These are phyloP conservation scores for Brasenia schreberi DNA, from an alignment of 164 flowering plant species.

Conservation along the genomic window DNA sequence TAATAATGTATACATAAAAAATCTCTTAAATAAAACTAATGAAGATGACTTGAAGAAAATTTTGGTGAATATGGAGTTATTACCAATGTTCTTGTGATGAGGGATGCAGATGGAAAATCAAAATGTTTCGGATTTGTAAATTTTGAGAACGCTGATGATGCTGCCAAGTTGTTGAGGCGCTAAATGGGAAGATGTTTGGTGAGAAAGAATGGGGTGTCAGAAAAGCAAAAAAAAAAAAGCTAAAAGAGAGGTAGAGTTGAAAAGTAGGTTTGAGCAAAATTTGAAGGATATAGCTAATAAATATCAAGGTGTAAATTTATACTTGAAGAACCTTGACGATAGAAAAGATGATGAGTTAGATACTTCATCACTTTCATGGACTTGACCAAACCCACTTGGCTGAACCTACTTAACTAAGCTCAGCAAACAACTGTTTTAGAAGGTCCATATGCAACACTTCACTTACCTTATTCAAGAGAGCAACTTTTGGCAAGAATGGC, in stretches of 20 bases:
- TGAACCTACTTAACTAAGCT: too few species aligned
- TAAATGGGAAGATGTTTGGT: slow-evolving; percentile 55
- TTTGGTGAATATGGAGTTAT: slow-evolving; percentile 53
- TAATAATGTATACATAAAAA: slow-evolving; percentile 61
- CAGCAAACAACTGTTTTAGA: too few species aligned
- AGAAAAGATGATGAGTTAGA: slow-evolving; percentile 42
- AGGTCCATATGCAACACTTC: too few species aligned
- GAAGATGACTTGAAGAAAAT: slow-evolving; percentile 43
- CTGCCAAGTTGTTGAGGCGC: slow-evolving; percentile 64
- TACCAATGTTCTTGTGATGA: slow-evolving; percentile 64
- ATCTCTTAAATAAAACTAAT: slow-evolving; percentile 44
- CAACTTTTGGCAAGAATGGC: too few species aligned
- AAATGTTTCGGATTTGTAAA: slow-evolving; percentile 72
- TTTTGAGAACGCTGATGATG: slow-evolving; percentile 60
- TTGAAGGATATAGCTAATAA: slow-evolving; percentile 55
- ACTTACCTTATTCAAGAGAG: too few species aligned
- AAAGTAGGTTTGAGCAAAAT: slow-evolving; percentile 51
- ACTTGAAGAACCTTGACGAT: slow-evolving; percentile 72
- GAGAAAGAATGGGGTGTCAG: slow-evolving; percentile 87
- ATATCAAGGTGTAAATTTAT: slow-evolving; percentile 58
- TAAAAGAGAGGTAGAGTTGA: slow-evolving; percentile 73
- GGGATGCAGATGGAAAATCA: slow-evolving; percentile 65
- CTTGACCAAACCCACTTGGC: too few species aligned
- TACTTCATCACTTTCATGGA: too few species aligned
- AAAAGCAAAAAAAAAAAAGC: slow-evolving; percentile 73